Percentiles rank a stretch among this genome's conserved stretches.
Evolutionary conservation across 2,329 filamentous ascomycete genomes (phyloP).

Genomic region (Aspergillus terreus): DNA sequence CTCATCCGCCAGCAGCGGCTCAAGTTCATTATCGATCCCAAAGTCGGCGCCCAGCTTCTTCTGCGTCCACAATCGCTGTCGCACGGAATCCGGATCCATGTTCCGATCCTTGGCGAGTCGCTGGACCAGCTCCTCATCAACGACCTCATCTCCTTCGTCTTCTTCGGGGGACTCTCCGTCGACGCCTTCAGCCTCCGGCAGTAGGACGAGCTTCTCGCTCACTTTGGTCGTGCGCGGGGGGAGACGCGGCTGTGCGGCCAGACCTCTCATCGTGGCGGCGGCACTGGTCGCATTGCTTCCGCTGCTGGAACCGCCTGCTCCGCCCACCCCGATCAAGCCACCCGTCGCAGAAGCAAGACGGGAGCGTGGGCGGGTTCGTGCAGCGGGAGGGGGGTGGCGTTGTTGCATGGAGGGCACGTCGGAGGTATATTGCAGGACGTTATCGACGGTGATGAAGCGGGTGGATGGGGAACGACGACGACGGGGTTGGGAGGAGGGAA

Average conservation of each 20-base stretch:
- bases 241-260: constrained; percentile 56
- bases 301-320: constrained; percentile 37
- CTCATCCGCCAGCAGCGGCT: constrained; percentile 54
- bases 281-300: constrained; percentile 43
- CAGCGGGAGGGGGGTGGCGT: constrained; percentile 57
- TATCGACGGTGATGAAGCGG: constrained; percentile 85
- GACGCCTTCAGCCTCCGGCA: constrained; percentile 66
- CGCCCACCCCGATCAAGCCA: constrained; percentile 31
- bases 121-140: constrained; percentile 36
- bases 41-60: constrained; percentile 49
- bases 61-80: constrained; percentile 30
- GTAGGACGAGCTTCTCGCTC: constrained; percentile 91
- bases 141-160: constrained; percentile 20
- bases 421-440: constrained; percentile 87
- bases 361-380: constrained; percentile 26
- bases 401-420: constrained; percentile 95
- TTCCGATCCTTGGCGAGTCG: constrained; percentile 30
- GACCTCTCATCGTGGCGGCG: constrained; percentile 54
- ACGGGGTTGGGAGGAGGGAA: constrained; percentile 22
- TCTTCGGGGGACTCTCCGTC: constrained; percentile 21
- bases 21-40: constrained; percentile 52
- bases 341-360: constrained; percentile 31
- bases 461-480: constrained; percentile 46
- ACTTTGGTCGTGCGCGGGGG: constrained; percentile 89
- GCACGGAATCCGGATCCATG: constrained; percentile 30